These are phyloP conservation scores for Epichloe festucae DNA, from an alignment of 2,329 filamentous ascomycete genomes.

Conservation along the genomic window DNA sequence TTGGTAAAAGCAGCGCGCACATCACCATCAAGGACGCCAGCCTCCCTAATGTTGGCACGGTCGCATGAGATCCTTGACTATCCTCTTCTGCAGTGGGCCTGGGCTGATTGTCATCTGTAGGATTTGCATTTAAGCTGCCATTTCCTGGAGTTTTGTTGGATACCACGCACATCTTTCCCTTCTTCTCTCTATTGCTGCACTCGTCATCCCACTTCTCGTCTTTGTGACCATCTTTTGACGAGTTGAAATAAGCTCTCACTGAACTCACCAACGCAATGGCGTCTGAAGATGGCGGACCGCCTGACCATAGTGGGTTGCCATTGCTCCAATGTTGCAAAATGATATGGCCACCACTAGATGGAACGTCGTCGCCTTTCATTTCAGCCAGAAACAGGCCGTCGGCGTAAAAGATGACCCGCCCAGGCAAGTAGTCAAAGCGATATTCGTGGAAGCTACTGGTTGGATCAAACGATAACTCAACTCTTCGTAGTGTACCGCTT, in stretches of 20 bases:
- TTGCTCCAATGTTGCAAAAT: conserved; percentile 71
- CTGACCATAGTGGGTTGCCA: conserved; percentile 58
- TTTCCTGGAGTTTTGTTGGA: conserved; percentile 11
- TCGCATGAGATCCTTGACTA: neutral
- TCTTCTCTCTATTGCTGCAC: conserved; percentile 1
- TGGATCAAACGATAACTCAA: conserved; percentile 53
- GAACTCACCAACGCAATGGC: conserved; percentile 53
- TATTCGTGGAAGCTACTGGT: conserved; percentile 60
- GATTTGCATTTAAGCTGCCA: conserved; percentile 12
- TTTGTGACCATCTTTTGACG: conserved; percentile 27
- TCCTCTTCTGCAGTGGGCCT: neutral
- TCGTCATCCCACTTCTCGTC: conserved; percentile 1
- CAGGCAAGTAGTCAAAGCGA: conserved; percentile 59
- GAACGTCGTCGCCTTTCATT: conserved; percentile 45
- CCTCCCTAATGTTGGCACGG: neutral
- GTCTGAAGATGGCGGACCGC: conserved; percentile 51
- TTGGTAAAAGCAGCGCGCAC: neutral
- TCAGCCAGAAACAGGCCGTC: conserved; percentile 45
- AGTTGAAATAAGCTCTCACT: conserved; percentile 72
- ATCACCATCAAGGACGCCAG: neutral
- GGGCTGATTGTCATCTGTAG: conserved; percentile 6
- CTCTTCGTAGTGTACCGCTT: conserved; percentile 44
- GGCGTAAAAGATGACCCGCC: conserved; percentile 53
- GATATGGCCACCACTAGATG: conserved; percentile 48
- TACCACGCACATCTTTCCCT: conserved; percentile 13